Conservation (phyloP, 805 yeast genomes). For the Candida tallmaniae region DNA sequence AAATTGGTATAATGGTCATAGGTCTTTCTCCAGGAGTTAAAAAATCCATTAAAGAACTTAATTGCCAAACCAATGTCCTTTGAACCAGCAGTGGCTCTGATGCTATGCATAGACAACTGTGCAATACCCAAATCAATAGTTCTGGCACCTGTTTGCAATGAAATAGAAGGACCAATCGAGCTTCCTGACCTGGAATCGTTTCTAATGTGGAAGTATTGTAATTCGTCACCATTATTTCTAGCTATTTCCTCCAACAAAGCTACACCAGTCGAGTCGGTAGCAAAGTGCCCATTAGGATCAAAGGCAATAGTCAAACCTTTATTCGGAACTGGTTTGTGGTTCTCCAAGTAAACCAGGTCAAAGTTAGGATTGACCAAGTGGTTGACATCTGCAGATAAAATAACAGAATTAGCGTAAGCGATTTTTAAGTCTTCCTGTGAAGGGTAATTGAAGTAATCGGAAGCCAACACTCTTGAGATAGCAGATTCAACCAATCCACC, state of each 20-base stretch:
- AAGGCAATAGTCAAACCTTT: conserved; percentile 65
- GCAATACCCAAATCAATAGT: conserved; percentile 81
- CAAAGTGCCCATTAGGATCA: conserved; percentile 81
- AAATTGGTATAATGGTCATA: conserved; percentile 48
- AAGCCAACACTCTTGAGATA: conserved; percentile 50
- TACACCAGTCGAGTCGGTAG: conserved; percentile 71
- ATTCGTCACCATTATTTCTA: conserved; percentile 51
- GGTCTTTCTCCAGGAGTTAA: conserved; percentile 59
- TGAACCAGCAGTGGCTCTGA: conserved; percentile 76
- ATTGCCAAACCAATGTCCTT: conserved; percentile 73
- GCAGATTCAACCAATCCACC: conserved; percentile 68
- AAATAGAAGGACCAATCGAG: conserved; percentile 74
- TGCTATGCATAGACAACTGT: conserved; percentile 82
- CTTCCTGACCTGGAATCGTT: conserved; percentile 86
- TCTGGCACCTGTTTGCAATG: conserved; percentile 64
- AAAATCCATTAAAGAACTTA: conserved; percentile 68
- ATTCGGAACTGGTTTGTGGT: conserved; percentile 79
- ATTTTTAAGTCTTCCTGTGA: conserved; percentile 29
- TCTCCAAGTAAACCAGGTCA: conserved; percentile 59
- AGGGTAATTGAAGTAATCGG: conserved; percentile 20
- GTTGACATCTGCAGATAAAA: conserved; percentile 79
- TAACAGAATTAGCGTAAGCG: conserved; percentile 68
- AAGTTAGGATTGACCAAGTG: conserved; percentile 83
- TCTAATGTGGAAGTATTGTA: conserved; percentile 84
- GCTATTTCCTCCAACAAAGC: conserved; percentile 72